Evolutionary conservation across 73 alveolate genomes (phyloP), one percentile per base, ranked within the genome.

Genomic region (Blepharisma stoltei): DNA sequence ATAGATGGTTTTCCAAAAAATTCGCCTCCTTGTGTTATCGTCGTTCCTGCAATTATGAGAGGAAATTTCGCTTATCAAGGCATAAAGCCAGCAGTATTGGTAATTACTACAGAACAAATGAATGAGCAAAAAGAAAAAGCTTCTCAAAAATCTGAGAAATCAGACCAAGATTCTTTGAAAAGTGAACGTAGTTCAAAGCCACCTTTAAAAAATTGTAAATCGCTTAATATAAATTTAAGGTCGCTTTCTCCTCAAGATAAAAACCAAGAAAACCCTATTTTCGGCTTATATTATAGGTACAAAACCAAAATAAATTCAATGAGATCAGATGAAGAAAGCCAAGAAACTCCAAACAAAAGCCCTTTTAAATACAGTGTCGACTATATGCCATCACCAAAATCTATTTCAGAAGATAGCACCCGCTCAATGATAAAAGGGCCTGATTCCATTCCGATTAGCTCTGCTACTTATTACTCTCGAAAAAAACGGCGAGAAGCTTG

Each of bases 1-100:
- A 67, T 77, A 7, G 84, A 77, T 77, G 84, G 84, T 54, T 77
- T 77, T 77, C 80, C 80, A 20, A 77, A 77, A 8, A 76, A 77
- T 50, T 67, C 68, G 5, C 70, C 83, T 6, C 49, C 49, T 9
- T 32, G 80, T 37, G 67, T 77, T 47, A 76, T 77, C n/a, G 54
- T 77, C 9, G 50, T 77, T 5, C 84, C 84, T 11, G 52, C 80
- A 0, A 66, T 77, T 25, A 77, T 77, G 84, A 54, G 84, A 55
- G 52, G 54, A 38, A 77, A 77, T 27, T 38, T 52, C 5, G 41
- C 84, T 6, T 77, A 55, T 23, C 49, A 54, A 52, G 84, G 84
- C 14, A 68, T 77, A 37, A 77, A 77, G 5, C 81, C 53, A 55
- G 37, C 84, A 4, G 84, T 77, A 7, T 45, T 77, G 7, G 41